phyloP scores from a whole-genome alignment of 75 land plant genomes.

The Cryptomeria japonica region DNA sequence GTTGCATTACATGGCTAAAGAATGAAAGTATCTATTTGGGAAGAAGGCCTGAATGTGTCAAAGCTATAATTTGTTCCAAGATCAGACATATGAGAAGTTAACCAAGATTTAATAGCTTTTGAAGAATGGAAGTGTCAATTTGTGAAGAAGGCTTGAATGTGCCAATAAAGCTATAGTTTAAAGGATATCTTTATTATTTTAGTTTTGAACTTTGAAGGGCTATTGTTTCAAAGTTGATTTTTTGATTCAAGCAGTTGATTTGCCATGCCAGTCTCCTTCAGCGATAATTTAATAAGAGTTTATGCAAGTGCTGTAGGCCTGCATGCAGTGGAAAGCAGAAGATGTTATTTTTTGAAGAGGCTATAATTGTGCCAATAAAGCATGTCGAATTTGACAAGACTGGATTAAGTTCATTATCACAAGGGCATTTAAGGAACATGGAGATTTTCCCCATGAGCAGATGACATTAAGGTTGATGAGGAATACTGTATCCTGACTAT shows the following conservation, averaged over 20 bases:
- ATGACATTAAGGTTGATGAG: background rate
- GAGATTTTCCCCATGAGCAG: background rate
- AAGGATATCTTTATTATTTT: background rate
- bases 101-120: background rate
- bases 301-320: background rate
- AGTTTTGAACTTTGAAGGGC: background rate
- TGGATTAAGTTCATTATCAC: background rate
- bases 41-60: background rate
- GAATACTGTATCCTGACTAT: background rate
- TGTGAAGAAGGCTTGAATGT: too few relatives aligned
- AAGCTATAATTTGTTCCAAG: background rate
- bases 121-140: too few relatives aligned
- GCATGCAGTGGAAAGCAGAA: background rate
- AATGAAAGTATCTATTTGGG: background rate
- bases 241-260: background rate
- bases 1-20: background rate
- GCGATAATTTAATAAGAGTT: background rate
- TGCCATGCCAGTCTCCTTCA: background rate
- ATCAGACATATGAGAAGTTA: background rate
- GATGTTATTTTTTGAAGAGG: background rate
- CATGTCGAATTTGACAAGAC: background rate
- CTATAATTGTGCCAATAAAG: background rate
- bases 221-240: background rate
- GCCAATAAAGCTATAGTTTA: background rate
- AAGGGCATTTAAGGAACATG: background rate